These are phyloP conservation scores for Corymbia citriodora DNA, from an alignment of 441 rosid species.

Conservation along the genomic window DNA sequence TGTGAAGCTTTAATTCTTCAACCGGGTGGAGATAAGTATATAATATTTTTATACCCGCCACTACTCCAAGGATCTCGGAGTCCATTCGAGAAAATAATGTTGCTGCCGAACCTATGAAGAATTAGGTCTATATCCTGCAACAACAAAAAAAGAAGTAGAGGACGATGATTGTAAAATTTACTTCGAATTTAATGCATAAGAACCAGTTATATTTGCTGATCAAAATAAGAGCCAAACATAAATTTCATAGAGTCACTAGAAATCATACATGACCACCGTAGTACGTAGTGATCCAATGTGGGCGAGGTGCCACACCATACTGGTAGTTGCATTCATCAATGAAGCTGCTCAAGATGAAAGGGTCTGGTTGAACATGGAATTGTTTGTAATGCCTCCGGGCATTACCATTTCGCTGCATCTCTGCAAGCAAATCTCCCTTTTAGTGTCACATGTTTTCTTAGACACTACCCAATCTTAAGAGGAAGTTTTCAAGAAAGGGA, in stretches of 20 bases:
- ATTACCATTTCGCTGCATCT: constrained; percentile 23
- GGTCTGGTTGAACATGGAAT: constrained; percentile 11
- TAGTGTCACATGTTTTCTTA: not conserved
- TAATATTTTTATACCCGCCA: not conserved
- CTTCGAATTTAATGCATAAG: not conserved
- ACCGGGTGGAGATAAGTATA: not conserved
- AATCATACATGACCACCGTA: not conserved
- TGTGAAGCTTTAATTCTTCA: not conserved
- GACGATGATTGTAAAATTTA: not conserved
- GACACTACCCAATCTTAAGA: not conserved
- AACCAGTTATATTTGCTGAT: not conserved
- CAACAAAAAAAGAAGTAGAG: not conserved
- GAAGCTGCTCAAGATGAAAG: not conserved
- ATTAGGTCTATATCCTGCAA: not conserved
- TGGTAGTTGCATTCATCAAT: not conserved
- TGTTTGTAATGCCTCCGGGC: constrained; percentile 7
- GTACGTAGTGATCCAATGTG: not conserved
- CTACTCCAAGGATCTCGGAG: not conserved
- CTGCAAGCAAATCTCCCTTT: not conserved
- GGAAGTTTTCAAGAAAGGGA: not conserved
- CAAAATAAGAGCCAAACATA: not conserved
- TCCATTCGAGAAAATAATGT: not conserved
- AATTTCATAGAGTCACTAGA: not conserved
- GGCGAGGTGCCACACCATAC: not conserved
- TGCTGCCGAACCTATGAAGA: not conserved